phyloP scores from a whole-genome alignment of 228 moss, liverwort and hornwort genomes.

The Sphagnum magellanicum region DNA sequence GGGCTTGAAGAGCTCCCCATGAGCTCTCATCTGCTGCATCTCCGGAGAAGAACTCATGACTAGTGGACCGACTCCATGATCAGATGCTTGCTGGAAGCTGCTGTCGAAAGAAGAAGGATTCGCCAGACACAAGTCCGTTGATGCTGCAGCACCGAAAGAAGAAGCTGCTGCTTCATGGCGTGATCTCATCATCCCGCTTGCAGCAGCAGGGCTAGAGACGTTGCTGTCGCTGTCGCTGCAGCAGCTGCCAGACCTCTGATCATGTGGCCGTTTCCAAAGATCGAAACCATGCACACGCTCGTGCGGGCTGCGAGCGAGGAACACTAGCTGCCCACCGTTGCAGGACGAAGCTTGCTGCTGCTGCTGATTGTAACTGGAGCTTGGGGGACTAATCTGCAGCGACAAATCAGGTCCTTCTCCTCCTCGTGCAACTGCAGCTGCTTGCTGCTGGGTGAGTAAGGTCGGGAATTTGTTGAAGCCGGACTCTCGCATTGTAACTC shows the following conservation, averaged over 20 bases:
- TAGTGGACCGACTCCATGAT: too few relatives aligned
- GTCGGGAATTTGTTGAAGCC: constrained; percentile 24
- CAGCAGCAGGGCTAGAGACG: constrained; percentile 36
- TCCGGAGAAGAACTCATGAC: too few relatives aligned
- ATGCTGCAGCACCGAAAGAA: constrained; percentile 25
- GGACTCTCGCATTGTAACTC: constrained; percentile 48
- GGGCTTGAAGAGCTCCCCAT: too few relatives aligned
- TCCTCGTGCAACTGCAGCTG: too few relatives aligned
- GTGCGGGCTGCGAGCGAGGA: constrained; percentile 34
- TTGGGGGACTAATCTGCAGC: constrained; percentile 82
- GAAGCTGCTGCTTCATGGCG: too few relatives aligned
- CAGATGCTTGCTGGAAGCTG: too few relatives aligned
- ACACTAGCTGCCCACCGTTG: constrained; percentile 7
- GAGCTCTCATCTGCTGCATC: too few relatives aligned
- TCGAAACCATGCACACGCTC: constrained; percentile 90
- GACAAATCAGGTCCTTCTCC: constrained; percentile 67
- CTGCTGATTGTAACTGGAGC: not conserved
- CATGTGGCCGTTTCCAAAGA: constrained; percentile 58
- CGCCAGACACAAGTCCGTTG: constrained; percentile 73
- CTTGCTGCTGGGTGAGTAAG: too few relatives aligned
- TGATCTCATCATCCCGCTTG: constrained; percentile 19
- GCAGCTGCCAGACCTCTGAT: constrained; percentile 39
- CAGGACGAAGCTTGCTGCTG: not conserved
- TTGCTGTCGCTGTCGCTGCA: constrained; percentile 61
- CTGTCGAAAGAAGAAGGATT: constrained; percentile 25